Percentiles rank a stretch among this genome's conserved stretches.
Evolutionary conservation across 768 basidiomycete genomes (phyloP).

Genomic region (Obba rivulosa): DNA sequence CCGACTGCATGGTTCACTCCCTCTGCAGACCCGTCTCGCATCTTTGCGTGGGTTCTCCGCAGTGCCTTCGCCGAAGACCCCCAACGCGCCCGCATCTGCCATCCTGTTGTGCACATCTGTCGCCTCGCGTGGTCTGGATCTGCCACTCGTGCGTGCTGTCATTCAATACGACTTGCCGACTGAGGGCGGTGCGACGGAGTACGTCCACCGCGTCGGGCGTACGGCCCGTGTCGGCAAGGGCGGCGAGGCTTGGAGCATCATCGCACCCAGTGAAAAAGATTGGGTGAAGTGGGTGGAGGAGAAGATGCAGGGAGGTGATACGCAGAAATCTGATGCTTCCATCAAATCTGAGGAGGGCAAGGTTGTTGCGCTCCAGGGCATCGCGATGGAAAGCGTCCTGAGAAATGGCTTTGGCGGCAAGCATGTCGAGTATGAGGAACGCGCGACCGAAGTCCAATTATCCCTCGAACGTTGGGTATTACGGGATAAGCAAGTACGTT

Average conservation of each 20-base stretch:
- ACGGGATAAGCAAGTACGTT: conserved; percentile 57
- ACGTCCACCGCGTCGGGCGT: conserved; percentile 94
- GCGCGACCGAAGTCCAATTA: conserved; percentile 94
- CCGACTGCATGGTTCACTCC: conserved; percentile 90
- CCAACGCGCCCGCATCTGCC: conserved; percentile 24
- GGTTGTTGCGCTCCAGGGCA: conserved; percentile 49
- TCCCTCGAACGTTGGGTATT: conserved; percentile 94
- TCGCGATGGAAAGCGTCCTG: conserved; percentile 67
- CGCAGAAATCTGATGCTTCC: conserved; percentile 13
- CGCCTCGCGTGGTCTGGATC: conserved; percentile 95
- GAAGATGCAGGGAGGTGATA: conserved; percentile 57
- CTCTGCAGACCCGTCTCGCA: conserved; percentile 71
- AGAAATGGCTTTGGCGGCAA: conserved; percentile 83
- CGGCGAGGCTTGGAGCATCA: conserved; percentile 93
- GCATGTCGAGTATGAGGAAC: conserved; percentile 71
- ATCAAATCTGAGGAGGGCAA: conserved; percentile 17
- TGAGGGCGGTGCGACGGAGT: conserved; percentile 93
- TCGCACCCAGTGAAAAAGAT: conserved; percentile 77
- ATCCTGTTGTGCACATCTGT: conserved; percentile 94
- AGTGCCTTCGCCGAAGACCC: conserved; percentile 25
- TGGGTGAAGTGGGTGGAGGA: conserved; percentile 91
- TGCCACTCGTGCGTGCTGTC: conserved; percentile 91
- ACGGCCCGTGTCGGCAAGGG: conserved; percentile 95
- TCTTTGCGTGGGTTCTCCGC: conserved; percentile 81
- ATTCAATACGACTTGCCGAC: conserved; percentile 97